Evolutionary conservation across 192 early-diverging fungal species (phyloP).

Genomic region (Podila epigama): DNA sequence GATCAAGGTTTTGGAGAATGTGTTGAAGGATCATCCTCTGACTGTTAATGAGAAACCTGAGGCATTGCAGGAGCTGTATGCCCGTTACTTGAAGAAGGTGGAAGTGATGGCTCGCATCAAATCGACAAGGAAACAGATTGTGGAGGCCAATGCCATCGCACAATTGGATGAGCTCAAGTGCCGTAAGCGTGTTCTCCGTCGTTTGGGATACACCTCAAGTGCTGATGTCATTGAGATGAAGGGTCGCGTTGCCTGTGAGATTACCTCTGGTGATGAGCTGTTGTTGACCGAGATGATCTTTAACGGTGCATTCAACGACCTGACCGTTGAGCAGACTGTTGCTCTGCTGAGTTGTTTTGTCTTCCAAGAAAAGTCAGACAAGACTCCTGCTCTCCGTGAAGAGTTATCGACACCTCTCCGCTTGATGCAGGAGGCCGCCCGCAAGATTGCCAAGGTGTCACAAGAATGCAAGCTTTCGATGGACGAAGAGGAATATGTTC

Average conservation of each 20-base stretch:
- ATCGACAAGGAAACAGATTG: constrained; percentile 72
- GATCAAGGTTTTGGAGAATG: constrained; percentile 74
- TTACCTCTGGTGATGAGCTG: constrained; percentile 93
- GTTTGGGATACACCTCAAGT: constrained; percentile 85
- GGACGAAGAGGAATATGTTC: constrained; percentile 90
- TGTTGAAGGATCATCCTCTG: constrained; percentile 69
- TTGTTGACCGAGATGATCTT: constrained; percentile 97
- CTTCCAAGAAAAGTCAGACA: constrained; percentile 80
- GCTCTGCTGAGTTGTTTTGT: constrained; percentile 93
- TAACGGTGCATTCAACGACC: constrained; percentile 94
- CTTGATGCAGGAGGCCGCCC: constrained; percentile 84
- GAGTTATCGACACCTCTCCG: constrained; percentile 82
- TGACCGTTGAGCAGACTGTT: constrained; percentile 85
- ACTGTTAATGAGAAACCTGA: constrained; percentile 43
- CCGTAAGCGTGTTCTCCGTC: constrained; percentile 88
- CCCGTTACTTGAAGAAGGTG: constrained; percentile 72
- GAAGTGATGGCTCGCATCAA: constrained; percentile 67
- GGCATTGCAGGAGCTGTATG: constrained; percentile 66
- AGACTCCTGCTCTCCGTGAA: constrained; percentile 64
- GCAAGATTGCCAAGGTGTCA: constrained; percentile 84
- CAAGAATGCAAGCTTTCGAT: constrained; percentile 88
- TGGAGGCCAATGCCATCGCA: constrained; percentile 79
- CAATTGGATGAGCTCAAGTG: constrained; percentile 94
- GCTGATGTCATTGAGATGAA: constrained; percentile 95
- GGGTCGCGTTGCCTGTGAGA: constrained; percentile 97